phyloP scores from a whole-genome alignment of 495 filamentous ascomycete genomes.

The Aspergillus homomorphus region DNA sequence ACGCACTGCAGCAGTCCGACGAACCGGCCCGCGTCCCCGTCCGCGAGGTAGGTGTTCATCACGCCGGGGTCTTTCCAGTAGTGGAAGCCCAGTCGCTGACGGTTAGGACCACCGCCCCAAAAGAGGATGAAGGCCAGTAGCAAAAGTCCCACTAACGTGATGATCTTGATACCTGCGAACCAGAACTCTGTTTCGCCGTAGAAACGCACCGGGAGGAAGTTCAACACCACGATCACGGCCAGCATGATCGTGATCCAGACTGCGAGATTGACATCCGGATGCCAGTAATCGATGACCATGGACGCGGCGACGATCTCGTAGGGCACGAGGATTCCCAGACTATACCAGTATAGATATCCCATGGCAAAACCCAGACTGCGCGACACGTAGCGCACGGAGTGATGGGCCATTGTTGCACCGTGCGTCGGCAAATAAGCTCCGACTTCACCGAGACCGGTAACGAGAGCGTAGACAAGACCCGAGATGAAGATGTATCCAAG shows the following conservation, averaged over 20 bases:
- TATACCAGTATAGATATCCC: conserved; percentile 60
- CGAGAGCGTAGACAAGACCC: conserved; percentile 56
- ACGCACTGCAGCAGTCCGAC: conserved; percentile 43
- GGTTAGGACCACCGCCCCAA: conserved; percentile 62
- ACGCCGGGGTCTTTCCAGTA: conserved; percentile 71
- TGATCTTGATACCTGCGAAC: conserved; percentile 70
- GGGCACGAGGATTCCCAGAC: conserved; percentile 63
- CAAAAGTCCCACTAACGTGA: conserved; percentile 69
- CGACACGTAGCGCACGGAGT: conserved; percentile 58
- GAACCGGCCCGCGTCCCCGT: conserved; percentile 39
- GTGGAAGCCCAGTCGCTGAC: conserved; percentile 65
- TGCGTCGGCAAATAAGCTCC: conserved; percentile 60
- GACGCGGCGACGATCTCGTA: conserved; percentile 68
- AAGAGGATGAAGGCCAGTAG: conserved; percentile 69
- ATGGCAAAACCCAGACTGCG: conserved; percentile 61
- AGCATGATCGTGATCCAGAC: conserved; percentile 70
- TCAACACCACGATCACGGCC: conserved; percentile 58
- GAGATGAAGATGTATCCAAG: conserved; percentile 64
- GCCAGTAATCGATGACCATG: conserved; percentile 72
- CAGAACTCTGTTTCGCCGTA: conserved; percentile 74
- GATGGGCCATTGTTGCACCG: conserved; percentile 56
- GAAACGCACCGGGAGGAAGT: conserved; percentile 61
- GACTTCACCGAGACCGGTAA: conserved; percentile 64
- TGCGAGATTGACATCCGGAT: conserved; percentile 42
- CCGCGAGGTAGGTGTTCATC: conserved; percentile 47